A percentile compares a stretch with the other conserved stretches of the same genome.
Evolutionary conservation across 148 eudicot species (phyloP).

Genomic region (Oxyria digyna): DNA sequence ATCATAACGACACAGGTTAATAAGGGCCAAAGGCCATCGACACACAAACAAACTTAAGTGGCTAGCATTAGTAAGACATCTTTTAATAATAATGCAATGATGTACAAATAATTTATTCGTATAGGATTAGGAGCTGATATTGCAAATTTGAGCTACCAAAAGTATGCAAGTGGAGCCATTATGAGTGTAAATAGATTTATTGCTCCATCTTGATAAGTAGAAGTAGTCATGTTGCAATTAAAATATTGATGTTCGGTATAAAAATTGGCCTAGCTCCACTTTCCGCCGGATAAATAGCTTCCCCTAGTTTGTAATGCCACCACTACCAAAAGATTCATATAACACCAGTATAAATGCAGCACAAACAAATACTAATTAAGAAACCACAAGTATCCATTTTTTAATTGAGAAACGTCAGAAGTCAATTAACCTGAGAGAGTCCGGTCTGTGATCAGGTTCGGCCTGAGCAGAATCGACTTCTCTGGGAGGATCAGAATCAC

Average conservation of each 20-base stretch:
- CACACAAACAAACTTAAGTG: not conserved
- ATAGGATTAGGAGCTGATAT: not conserved
- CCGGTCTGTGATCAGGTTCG: constrained; percentile 7
- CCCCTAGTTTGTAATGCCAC: not conserved
- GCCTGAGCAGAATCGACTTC: constrained; percentile 14
- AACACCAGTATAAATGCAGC: not conserved
- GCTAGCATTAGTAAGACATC: not conserved
- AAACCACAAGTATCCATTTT: not conserved
- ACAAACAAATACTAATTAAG: not conserved
- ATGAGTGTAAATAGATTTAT: not conserved
- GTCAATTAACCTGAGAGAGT: constrained; percentile 18
- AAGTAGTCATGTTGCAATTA: not conserved
- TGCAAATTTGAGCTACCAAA: not conserved
- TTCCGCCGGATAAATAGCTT: not conserved
- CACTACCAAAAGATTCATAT: not conserved
- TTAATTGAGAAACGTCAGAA: not conserved
- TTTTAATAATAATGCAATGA: not conserved
- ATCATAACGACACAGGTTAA: too few relatives aligned
- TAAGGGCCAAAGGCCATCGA: not conserved
- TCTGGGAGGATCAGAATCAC: constrained; percentile 12
- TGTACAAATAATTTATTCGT: not conserved
- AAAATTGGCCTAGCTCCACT: constrained; percentile 1
- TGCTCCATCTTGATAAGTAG: not conserved
- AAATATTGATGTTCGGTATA: not conserved
- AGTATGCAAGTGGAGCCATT: not conserved